Evolutionary conservation across 306 rosid species (phyloP), one percentile per base, ranked within the genome.

Genomic region (Lablab purpureus): DNA sequence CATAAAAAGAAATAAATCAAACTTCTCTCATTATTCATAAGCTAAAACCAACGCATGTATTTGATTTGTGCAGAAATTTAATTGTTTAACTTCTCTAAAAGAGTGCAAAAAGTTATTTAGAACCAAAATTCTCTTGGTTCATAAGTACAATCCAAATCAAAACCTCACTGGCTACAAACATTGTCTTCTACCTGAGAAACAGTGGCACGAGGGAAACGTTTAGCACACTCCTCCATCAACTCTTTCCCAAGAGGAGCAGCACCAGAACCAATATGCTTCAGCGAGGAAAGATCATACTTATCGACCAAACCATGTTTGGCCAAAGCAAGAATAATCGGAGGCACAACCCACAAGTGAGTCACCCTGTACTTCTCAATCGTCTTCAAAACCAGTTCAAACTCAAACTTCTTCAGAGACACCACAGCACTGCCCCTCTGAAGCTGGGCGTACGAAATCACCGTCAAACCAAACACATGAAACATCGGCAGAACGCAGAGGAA

Each of bases 181-280:
- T 27, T 14, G 78, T 50, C 5, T 7, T 4, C 4, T 80, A 91
- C 99, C 99, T 95, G 99, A 49, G 2, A 1, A 81, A 95, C 83
- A 12, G 9, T 19, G 56, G 85, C 84, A 4, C 83, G 73, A 25
- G 99, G 97, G 59, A 92, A 55, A 2, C 88, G 83, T 69, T 68
- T 86, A 2, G 87, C 82, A 54, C 98, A 90, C 66, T 90, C 99
- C 69, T 77, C 86, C 96, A 92, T 92, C 83, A 95, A 81, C 2
- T 92, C 98, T 82, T 84, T 95, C 52, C 96, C 99, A 66, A 95
- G 81, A 79, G 99, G 99, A 18, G 98, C 99, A 56, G 99, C 99
- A 27, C 99, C 99, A 2, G 98, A 95, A 46, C 91, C 91, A 49
- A 92, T 72, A 7, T 77, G 83, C 86, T 41, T 88, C 88, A 95